Conservation (phyloP, 2,329 filamentous ascomycete species). For the Ascocoryne sarcoides region DNA sequence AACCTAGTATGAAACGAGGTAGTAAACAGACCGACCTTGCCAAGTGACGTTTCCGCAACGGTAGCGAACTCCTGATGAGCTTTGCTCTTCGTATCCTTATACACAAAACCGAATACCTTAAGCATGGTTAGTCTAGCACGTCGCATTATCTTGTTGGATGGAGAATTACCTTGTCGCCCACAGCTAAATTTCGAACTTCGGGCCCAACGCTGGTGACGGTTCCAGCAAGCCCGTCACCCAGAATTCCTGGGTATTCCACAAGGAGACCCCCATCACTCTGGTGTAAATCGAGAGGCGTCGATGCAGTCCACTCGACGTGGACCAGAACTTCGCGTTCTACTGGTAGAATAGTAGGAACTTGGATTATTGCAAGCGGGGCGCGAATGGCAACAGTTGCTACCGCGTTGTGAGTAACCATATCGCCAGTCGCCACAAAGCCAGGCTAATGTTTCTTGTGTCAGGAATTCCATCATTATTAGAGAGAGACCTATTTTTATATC, state of each 20-base stretch:
- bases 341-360: constrained; percentile 26
- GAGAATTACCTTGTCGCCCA: constrained; percentile 42
- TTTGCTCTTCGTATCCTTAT: constrained; percentile 38
- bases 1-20: too few relatives aligned
- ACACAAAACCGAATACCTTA: constrained; percentile 46
- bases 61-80: constrained; percentile 49
- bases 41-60: constrained; percentile 40
- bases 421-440: too few relatives aligned
- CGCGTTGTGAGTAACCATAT: constrained; percentile 32
- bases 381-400: constrained; percentile 33
- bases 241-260: constrained; percentile 39
- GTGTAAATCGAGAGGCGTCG: constrained; percentile 53
- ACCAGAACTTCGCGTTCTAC: constrained; percentile 41
- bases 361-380: constrained; percentile 28
- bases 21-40: constrained; percentile 33
- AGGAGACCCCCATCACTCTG: constrained; percentile 51
- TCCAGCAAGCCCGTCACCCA: constrained; percentile 44
- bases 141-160: too few relatives aligned
- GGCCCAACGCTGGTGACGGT: constrained; percentile 43
- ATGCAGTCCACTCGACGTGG: constrained; percentile 48
- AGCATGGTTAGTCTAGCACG: too few relatives aligned
- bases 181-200: constrained; percentile 33
- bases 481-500: too few relatives aligned
- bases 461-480: too few relatives aligned
- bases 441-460: too few relatives aligned